These are phyloP conservation scores for Ulota crispa DNA, from an alignment of 225 moss, liverwort and hornwort genomes.

Conservation along the genomic window DNA sequence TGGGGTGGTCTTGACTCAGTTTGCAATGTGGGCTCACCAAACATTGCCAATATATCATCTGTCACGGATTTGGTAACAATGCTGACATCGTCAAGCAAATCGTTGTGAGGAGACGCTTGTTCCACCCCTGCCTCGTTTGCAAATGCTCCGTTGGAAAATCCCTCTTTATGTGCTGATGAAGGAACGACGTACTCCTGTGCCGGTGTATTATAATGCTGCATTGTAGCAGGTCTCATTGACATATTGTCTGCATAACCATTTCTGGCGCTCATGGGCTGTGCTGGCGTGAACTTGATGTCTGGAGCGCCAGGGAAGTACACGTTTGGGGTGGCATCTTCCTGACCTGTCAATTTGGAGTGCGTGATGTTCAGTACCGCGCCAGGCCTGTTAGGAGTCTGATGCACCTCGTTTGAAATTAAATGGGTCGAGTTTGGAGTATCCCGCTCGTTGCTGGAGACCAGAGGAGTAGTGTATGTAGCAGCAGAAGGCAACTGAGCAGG, in stretches of 20 bases:
- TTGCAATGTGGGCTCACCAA: constrained; percentile 34
- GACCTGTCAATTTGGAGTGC: background rate
- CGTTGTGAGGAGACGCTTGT: constrained; percentile 19
- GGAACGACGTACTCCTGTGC: background rate
- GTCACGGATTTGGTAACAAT: constrained; percentile 50
- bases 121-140: constrained; percentile 18
- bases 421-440: constrained; percentile 9
- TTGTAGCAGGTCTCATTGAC: constrained; percentile 7
- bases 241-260: constrained; percentile 16
- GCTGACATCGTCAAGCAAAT: constrained; percentile 44
- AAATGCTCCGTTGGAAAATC: background rate
- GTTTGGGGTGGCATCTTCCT: constrained; percentile 22
- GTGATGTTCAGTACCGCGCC: constrained; percentile 7
- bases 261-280: constrained; percentile 13
- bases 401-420: constrained; percentile 6
- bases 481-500: constrained; percentile 6
- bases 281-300: constrained; percentile 9
- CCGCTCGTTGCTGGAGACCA: constrained; percentile 10
- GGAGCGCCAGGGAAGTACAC: constrained; percentile 13
- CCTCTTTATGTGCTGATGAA: constrained; percentile 6
- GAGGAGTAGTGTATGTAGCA: background rate
- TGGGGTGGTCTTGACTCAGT: constrained; percentile 4
- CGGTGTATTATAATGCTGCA: background rate
- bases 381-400: constrained; percentile 17
- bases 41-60: constrained; percentile 63